Evolutionary conservation across 2,329 filamentous ascomycete species (phyloP).

Genomic region (Pseudocercospora vitis): DNA sequence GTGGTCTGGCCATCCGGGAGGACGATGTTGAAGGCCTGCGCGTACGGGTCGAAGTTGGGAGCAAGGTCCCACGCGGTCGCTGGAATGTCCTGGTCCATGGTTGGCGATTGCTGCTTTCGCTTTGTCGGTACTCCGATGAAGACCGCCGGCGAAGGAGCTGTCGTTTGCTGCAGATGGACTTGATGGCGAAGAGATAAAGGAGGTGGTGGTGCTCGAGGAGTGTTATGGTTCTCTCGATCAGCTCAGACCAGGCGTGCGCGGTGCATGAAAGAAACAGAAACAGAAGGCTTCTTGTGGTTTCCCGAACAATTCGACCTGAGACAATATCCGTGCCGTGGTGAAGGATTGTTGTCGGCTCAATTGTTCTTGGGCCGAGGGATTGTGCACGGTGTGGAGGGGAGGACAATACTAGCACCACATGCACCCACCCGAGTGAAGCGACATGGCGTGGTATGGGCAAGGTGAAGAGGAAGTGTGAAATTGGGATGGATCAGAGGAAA

Average conservation of each 20-base stretch:
- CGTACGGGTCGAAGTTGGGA: conserved; percentile 51
- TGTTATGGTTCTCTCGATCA: conserved; percentile 17
- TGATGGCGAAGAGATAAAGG: conserved; percentile 12
- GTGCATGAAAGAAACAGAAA: conserved; percentile 21
- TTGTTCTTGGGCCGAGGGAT: conserved; percentile 14
- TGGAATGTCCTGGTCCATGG: conserved; percentile 14
- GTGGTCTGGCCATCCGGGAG: conserved; percentile 44
- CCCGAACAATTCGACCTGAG: conserved; percentile 20
- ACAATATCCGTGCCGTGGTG: conserved; percentile 17
- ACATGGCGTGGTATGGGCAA: conserved; percentile 1
- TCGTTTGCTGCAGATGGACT: conserved; percentile 19
- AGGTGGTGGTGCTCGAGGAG: conserved; percentile 15
- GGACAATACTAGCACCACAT: conserved; percentile 13
- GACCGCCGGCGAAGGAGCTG: conserved; percentile 3
- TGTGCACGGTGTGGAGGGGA: not conserved
- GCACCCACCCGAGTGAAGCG: not conserved
- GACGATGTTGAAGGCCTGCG: conserved; percentile 53
- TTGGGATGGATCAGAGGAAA: not conserved
- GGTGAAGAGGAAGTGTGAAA: conserved; percentile 6
- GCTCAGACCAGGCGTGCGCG: conserved; percentile 19
- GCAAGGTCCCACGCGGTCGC: conserved; percentile 8
- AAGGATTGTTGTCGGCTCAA: conserved; percentile 9
- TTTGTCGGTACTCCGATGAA: conserved; percentile 16
- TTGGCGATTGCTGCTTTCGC: conserved; percentile 14
- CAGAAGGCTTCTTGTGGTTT: conserved; percentile 25